Evolutionary conservation across 768 basidiomycete genomes (phyloP), one percentile per base, ranked within the genome.

Genomic region (Xerocomus potaroensis): DNA sequence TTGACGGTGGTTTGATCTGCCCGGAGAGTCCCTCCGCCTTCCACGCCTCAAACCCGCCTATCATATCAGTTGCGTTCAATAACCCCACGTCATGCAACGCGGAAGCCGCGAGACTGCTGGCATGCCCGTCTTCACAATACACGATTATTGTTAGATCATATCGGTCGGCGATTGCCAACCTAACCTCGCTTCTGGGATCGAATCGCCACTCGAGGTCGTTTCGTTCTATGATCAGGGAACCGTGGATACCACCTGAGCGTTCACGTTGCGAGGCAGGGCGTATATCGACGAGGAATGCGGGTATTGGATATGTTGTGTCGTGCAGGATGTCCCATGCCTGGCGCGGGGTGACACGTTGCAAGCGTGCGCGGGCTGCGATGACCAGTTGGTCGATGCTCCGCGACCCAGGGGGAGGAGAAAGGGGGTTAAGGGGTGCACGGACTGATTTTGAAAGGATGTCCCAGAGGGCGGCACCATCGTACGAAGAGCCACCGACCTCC

Each of bases 121-220:
- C 74, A 58, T 80, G 76, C 2, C 88, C 85, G 41, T 87, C 85
- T 59, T 84, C 79, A 62, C 84, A 86, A 55, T 89, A 80, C 9
- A 91, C 65, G 51, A 91, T 85, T 24, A 87, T 73, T 37, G 84
- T 67, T 31, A 89, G 59, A 67, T 90, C 88, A 55, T 85, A 90
- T 45, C 86, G 69, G 65, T 87, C 81, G 19, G 79, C 87, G 52
- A 89, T 80, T 1, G 76, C 66, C 43, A 90, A 65, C 27, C 82
- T 71, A 11, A 76, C 70, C 6, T 75, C 69, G 53, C 69, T 73
- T 45, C 84, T 72, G 4, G 87, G 88, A 64, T 91, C 87, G 53
- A 91, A 82, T 19, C 79, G 75, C 85, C 86, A 88, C 62, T 91
- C 88, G 43, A 91, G 72, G 5, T 81, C 76, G 57, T 86, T 89